Evolutionary conservation across 2,329 filamentous ascomycete genomes (phyloP).

Genomic region (Alternaria longipes): DNA sequence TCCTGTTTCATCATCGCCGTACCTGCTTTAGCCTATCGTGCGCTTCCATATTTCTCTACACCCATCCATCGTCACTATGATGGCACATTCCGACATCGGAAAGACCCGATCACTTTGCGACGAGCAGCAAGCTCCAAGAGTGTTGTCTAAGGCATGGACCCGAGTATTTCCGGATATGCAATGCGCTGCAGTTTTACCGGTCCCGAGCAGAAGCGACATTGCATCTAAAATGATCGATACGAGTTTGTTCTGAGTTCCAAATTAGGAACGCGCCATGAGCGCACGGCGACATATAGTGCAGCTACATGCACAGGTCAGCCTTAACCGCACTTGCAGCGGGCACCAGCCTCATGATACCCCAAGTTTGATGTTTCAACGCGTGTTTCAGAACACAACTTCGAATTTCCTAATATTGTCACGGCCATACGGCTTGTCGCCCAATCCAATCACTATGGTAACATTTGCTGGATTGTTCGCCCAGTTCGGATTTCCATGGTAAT

Average conservation of each 20-base stretch:
- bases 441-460: slow-evolving; percentile 12
- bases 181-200: slow-evolving; percentile 1
- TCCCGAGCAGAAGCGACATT: background rate
- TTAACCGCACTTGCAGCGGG: slow-evolving; percentile 17
- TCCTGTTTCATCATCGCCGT: slow-evolving; percentile 10
- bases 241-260: slow-evolving; percentile 1
- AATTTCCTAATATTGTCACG: background rate
- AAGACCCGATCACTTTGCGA: background rate
- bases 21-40: slow-evolving; percentile 19
- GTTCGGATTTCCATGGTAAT: slow-evolving; percentile 7
- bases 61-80: background rate
- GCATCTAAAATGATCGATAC: background rate
- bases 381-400: slow-evolving; percentile 1
- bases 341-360: slow-evolving; percentile 12
- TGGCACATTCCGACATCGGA: background rate
- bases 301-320: slow-evolving; percentile 9
- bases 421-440: slow-evolving; percentile 5
- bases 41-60: background rate
- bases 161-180: background rate
- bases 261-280: slow-evolving; percentile 4
- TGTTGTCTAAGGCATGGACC: background rate
- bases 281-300: slow-evolving; percentile 11
- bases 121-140: background rate
- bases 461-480: slow-evolving; percentile 2
- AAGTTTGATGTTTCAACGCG: slow-evolving; percentile 9